Conservation (phyloP, 2,329 filamentous ascomycete species). For the Aspergillus quadricinctus region DNA sequence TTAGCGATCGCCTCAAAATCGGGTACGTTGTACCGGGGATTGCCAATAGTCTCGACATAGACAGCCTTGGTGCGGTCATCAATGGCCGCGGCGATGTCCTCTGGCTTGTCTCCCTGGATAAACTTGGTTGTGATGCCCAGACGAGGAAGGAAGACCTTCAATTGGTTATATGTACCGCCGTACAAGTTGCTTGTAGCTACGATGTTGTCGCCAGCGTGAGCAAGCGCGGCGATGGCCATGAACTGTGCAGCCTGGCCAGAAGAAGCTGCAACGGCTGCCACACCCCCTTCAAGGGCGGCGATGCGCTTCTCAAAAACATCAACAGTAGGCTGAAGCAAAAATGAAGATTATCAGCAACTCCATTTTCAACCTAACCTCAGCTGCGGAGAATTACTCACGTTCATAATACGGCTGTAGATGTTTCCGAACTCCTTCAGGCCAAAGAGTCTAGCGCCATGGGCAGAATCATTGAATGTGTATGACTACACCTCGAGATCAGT, state of each 20-base stretch:
- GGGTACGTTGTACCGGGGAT: constrained; percentile 88
- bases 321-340: constrained; percentile 65
- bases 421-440: constrained; percentile 96
- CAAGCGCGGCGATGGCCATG: constrained; percentile 80
- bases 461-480: constrained; percentile 91
- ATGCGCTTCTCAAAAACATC: constrained; percentile 96
- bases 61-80: constrained; percentile 92
- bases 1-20: constrained; percentile 84
- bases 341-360: not conserved
- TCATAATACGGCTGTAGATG: constrained; percentile 96
- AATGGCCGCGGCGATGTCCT: constrained; percentile 75
- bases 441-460: constrained; percentile 90
- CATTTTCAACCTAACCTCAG: not conserved
- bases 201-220: constrained; percentile 86
- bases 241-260: constrained; percentile 92
- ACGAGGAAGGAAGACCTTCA: constrained; percentile 86
- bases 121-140: constrained; percentile 87
- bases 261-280: constrained; percentile 75
- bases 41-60: constrained; percentile 88
- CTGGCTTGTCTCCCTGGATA: constrained; percentile 71
- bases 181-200: constrained; percentile 87
- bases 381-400: constrained; percentile 52
- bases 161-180: constrained; percentile 94
- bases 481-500: constrained; percentile 51
- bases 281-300: constrained; percentile 89